A percentile compares a stretch with the other conserved stretches of the same genome.
These are phyloP conservation scores for Candida methanosorbosa DNA, from an alignment of 805 yeast species.

Conservation along the genomic window DNA sequence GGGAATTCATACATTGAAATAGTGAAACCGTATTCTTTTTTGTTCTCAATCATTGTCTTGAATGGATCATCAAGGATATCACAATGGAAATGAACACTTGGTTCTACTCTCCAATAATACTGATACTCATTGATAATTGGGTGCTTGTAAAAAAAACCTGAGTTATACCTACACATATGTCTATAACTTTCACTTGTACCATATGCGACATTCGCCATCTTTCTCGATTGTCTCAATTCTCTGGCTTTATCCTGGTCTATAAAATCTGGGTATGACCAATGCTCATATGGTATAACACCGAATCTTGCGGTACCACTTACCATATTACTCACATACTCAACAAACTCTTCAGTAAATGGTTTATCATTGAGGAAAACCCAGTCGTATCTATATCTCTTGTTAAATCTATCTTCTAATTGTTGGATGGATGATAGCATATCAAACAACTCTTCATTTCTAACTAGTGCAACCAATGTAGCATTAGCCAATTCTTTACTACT, in stretches of 20 bases:
- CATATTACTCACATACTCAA: slow-evolving; percentile 23
- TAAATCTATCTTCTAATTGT: slow-evolving; percentile 31
- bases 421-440: slow-evolving; percentile 33
- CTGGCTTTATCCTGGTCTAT: slow-evolving; percentile 33
- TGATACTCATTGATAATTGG: slow-evolving; percentile 43
- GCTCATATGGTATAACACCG: slow-evolving; percentile 37
- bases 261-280: slow-evolving; percentile 45
- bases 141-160: slow-evolving; percentile 48
- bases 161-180: slow-evolving; percentile 54
- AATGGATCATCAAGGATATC: slow-evolving; percentile 49
- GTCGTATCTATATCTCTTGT: slow-evolving; percentile 29
- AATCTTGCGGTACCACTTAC: slow-evolving; percentile 39
- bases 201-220: slow-evolving; percentile 37
- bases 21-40: slow-evolving; percentile 44
- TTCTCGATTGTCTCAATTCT: slow-evolving; percentile 24
- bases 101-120: slow-evolving; percentile 58
- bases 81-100: slow-evolving; percentile 41
- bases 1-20: slow-evolving; percentile 42
- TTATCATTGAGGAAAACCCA: slow-evolving; percentile 43
- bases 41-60: slow-evolving; percentile 40
- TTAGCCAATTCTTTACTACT: slow-evolving; percentile 27
- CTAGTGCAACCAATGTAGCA: slow-evolving; percentile 51
- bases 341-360: slow-evolving; percentile 35
- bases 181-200: slow-evolving; percentile 62
- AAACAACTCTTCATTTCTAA: slow-evolving; percentile 32